Evolutionary conservation across 148 eudicot species (phyloP).

Genomic region (Rhododendron ovatum): DNA sequence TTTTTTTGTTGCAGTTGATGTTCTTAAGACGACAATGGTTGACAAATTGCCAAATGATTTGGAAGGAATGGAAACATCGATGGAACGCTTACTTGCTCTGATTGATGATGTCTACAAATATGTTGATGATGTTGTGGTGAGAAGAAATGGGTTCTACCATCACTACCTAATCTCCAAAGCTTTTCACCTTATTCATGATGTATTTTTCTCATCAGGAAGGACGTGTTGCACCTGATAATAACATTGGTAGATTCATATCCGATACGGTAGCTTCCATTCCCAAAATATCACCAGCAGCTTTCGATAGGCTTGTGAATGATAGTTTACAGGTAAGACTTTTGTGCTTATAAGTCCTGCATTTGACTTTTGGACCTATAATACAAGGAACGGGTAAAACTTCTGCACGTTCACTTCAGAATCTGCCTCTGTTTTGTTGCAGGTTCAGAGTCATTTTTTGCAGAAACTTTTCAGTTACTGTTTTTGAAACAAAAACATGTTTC

Average conservation of each 20-base stretch:
- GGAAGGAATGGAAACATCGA: conserved; percentile 49
- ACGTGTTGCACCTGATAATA: conserved; percentile 64
- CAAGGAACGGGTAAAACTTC: background rate
- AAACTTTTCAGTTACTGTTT: background rate
- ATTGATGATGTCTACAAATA: conserved; percentile 61
- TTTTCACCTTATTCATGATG: background rate
- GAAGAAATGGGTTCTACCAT: conserved; percentile 15
- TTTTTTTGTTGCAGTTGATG: conserved; percentile 52
- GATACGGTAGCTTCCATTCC: conserved; percentile 82
- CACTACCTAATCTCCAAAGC: background rate
- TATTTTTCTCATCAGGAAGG: conserved; percentile 47
- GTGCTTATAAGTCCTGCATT: background rate
- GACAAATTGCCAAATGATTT: conserved; percentile 92
- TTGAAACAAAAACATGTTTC: background rate
- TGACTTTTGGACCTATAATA: background rate
- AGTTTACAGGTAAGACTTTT: conserved; percentile 57
- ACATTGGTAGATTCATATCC: conserved; percentile 73
- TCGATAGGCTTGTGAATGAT: conserved; percentile 89
- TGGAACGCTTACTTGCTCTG: conserved; percentile 1
- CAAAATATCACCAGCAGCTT: conserved; percentile 63
- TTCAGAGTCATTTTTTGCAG: background rate
- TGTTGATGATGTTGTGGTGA: conserved; percentile 91
- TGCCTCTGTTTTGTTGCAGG: background rate
- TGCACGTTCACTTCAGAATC: background rate
- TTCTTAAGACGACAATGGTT: conserved; percentile 72